Percentiles rank a stretch among this genome's conserved stretches.
phyloP scores from a whole-genome alignment of 805 yeast species.

The Metschnikowia borealis region DNA sequence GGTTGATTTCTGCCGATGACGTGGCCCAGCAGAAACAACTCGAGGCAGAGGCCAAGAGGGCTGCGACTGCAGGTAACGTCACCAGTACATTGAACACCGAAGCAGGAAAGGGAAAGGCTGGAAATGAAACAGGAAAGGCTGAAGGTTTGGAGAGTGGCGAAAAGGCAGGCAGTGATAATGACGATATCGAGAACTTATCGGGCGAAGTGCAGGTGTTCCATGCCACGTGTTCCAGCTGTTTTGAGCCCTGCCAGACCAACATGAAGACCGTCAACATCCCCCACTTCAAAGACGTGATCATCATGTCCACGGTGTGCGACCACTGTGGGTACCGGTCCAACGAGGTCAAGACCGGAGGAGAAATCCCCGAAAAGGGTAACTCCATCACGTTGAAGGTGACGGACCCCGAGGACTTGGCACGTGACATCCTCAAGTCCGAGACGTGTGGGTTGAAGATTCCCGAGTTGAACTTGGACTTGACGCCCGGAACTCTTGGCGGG shows the following conservation, averaged over 20 bases:
- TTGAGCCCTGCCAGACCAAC: conserved; percentile 78
- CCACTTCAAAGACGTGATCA: conserved; percentile 93
- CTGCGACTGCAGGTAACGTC: conserved; percentile 35
- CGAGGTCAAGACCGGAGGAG: conserved; percentile 98
- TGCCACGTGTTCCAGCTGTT: conserved; percentile 91
- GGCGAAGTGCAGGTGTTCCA: conserved; percentile 91
- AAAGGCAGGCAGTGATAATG: conserved; percentile 45
- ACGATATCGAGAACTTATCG: conserved; percentile 78
- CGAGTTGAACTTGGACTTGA: conserved; percentile 83
- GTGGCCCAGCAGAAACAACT: conserved; percentile 44
- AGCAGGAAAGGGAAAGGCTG: conserved; percentile 2
- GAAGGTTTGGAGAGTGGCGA: background rate
- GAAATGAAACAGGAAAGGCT: too few relatives aligned
- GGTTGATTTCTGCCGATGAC: conserved; percentile 69
- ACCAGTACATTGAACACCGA: conserved; percentile 19
- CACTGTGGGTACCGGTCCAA: conserved; percentile 93
- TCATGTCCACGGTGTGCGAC: conserved; percentile 93
- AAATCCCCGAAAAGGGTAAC: conserved; percentile 81
- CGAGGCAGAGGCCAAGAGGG: conserved; percentile 48
- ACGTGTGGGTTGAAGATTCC: conserved; percentile 85
- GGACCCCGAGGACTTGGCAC: conserved; percentile 87
- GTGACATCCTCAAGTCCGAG: conserved; percentile 93
- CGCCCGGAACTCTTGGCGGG: conserved; percentile 97
- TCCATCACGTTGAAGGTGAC: conserved; percentile 68
- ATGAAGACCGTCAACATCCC: conserved; percentile 97